Evolutionary conservation across 2,329 filamentous ascomycete genomes (phyloP), one percentile per base, ranked within the genome.

Genomic region (Ampelomyces quisqualis): DNA sequence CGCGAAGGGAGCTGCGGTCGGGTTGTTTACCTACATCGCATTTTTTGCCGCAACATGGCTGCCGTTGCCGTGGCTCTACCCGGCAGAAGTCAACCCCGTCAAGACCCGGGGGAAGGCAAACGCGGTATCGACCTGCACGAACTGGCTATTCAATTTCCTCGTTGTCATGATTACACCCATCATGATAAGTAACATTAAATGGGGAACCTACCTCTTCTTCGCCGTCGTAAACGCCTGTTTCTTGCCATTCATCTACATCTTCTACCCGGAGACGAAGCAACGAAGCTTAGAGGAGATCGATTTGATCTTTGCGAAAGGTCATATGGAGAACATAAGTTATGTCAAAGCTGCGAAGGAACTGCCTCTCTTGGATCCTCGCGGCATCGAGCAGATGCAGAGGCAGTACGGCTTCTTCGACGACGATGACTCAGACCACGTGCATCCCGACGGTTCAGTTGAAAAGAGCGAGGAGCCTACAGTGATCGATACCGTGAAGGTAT

Each of bases 11-110:
- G 71, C 73, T 1, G 73, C 75, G 3, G 80, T 84, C 3, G 81
- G 81, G 34, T 40, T 85, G 11, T 85, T 85, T 65, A 75, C 80
- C 1, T 86, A 84, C 62, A 85, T 85, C 55, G 78, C 80, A 4
- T 81, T 79, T 33, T 85, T 85, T 45, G 82, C 80, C 17, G 80
- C 81, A 0, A 80, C 78, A 2, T 82, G 79, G 75, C 58, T 84
- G 7, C 79, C 81, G 8, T 71, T 83, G 11, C 80, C 81, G 2
- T 85, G 79, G 81, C 45, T 62, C 60, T 81, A 61, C 13, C 53
- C 73, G 0, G 71, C 75, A 36, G 77, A 77, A 43, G 60, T 76
- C 49, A 76, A 73, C 30, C 75, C 76, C 1, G 69, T 77, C 54
- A 74, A 74, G 55, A 78, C 74, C 2, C 70, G 76, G 30, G 72